Conservation (phyloP, 2,329 filamentous ascomycete species). For the Verticillium tricorpus region DNA sequence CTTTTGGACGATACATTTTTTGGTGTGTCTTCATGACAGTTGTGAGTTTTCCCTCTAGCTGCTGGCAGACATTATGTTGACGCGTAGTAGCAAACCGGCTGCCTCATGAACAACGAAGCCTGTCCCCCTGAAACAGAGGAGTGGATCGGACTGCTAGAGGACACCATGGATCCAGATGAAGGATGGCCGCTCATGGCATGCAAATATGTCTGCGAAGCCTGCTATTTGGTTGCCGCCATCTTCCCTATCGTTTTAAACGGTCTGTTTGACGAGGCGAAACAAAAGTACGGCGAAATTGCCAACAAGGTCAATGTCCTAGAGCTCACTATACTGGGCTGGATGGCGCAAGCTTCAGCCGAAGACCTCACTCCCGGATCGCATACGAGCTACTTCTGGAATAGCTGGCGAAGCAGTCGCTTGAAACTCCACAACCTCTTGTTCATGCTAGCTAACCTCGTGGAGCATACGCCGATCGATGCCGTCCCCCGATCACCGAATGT, state of each 20-base stretch:
- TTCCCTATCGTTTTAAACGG: slow-evolving; percentile 3
- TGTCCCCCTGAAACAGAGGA: slow-evolving; percentile 29
- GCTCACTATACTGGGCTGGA: slow-evolving; percentile 21
- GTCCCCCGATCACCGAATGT: not conserved
- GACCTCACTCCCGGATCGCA: slow-evolving; percentile 11
- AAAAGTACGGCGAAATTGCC: slow-evolving; percentile 11
- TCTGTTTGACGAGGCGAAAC: slow-evolving; percentile 1
- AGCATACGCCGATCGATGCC: slow-evolving; percentile 19
- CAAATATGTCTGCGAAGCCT: slow-evolving; percentile 5
- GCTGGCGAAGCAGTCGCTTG: slow-evolving; percentile 26
- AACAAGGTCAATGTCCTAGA: slow-evolving; percentile 20
- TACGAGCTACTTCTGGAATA: slow-evolving; percentile 23
- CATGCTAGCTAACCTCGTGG: slow-evolving; percentile 28
- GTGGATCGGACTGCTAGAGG: slow-evolving; percentile 28
- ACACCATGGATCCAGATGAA: not conserved
- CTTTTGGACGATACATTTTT: slow-evolving; percentile 24
- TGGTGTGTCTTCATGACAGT: slow-evolving; percentile 34
- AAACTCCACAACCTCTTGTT: slow-evolving; percentile 29
- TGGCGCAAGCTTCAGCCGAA: slow-evolving; percentile 19
- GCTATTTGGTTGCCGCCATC: slow-evolving; percentile 5
- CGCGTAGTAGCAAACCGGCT: slow-evolving; percentile 30
- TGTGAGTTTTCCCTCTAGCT: slow-evolving; percentile 19
- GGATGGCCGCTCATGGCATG: not conserved
- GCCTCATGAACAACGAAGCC: slow-evolving; percentile 23
- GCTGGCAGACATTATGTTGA: slow-evolving; percentile 8